Conservation (phyloP, 2,329 filamentous ascomycete genomes). For the Colletotrichum gigasporum region DNA sequence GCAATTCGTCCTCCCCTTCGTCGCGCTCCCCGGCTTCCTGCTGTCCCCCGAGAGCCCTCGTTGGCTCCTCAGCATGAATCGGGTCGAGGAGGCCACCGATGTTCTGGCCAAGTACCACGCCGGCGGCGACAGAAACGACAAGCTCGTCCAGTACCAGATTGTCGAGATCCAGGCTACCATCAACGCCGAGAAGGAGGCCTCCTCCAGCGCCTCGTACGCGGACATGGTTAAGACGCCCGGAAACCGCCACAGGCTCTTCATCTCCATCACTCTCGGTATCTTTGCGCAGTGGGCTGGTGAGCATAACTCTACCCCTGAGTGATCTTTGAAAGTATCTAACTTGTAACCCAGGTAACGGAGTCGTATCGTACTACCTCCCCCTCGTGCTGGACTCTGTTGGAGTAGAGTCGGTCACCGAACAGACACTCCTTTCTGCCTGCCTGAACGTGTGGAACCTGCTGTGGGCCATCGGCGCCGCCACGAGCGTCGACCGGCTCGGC, state of each 20-base stretch:
- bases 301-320: constrained; percentile 36
- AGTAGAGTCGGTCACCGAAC: constrained; percentile 44
- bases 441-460: constrained; percentile 30
- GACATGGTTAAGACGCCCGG: constrained; percentile 34
- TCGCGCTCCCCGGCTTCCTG: constrained; percentile 41
- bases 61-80: constrained; percentile 40
- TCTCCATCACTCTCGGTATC: constrained; percentile 40
- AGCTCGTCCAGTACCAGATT: constrained; percentile 45
- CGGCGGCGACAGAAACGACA: constrained; percentile 49
- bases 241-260: constrained; percentile 41
- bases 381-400: constrained; percentile 34
- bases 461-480: constrained; percentile 25
- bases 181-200: constrained; percentile 31
- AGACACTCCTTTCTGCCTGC: constrained; percentile 45
- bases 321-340: constrained; percentile 37
- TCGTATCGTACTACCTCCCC: constrained; percentile 40
- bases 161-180: constrained; percentile 37
- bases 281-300: constrained; percentile 39
- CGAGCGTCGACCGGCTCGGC: constrained; percentile 26
- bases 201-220: constrained; percentile 17
- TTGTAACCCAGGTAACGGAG: constrained; percentile 33
- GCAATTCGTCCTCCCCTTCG: constrained; percentile 53
- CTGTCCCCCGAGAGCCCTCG: constrained; percentile 41
- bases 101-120: constrained; percentile 52
- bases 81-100: constrained; percentile 42